phyloP scores from a whole-genome alignment of 208 protist species.

The Leishmania braziliensis region DNA sequence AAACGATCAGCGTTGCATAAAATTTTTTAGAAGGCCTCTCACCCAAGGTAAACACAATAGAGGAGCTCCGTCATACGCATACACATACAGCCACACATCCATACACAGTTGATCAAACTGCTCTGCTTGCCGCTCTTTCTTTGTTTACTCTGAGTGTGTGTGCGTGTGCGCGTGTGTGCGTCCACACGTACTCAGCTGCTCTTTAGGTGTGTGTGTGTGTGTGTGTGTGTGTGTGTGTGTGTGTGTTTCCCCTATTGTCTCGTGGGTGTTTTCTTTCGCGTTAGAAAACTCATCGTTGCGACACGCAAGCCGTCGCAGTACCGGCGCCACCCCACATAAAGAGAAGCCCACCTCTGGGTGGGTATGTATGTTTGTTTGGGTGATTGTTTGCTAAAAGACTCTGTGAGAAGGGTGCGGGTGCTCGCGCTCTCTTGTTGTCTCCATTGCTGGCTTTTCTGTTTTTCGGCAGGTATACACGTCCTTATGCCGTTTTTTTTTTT shows the following conservation, averaged over 20 bases:
- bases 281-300: too few species aligned
- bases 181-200: neutral
- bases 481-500: too few species aligned
- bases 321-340: too few species aligned
- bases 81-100: neutral
- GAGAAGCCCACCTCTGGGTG: too few species aligned
- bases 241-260: neutral
- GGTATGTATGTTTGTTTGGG: too few species aligned
- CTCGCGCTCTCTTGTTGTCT: neutral
- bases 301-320: too few species aligned
- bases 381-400: neutral
- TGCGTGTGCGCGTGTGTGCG: neutral
- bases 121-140: neutral
- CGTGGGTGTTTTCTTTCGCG: too few species aligned
- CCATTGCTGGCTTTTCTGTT: neutral
- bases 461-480: too few species aligned
- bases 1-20: neutral
- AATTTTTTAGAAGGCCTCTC: too few species aligned
- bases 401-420: neutral
- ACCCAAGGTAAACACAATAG: neutral
- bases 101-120: neutral
- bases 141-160: neutral
- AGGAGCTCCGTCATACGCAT: neutral
- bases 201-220: neutral
- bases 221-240: neutral